Evolutionary conservation across 2,329 filamentous ascomycete genomes (phyloP), one percentile per base, ranked within the genome.

Genomic region (Sclerotinia borealis): DNA sequence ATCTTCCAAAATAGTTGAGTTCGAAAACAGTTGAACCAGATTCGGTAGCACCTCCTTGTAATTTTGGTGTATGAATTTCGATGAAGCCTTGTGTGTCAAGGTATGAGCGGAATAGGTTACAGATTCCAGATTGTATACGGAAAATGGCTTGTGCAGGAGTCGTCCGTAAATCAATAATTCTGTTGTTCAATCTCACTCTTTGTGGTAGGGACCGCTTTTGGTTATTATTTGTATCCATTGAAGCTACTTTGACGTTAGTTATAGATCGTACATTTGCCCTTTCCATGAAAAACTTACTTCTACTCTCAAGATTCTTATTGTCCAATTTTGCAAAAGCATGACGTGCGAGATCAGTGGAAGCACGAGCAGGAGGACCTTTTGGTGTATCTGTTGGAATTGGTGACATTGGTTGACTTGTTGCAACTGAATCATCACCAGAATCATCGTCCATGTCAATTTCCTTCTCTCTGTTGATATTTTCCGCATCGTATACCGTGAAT

Each of bases 21-120:
- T 91, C 87, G 81, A 97, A 97, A 6, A 97, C 93, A 67, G 91
- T 92, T 17, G 93, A 88, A 52, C 93, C 93, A 52, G 91, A 96
- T 76, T 97, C 93, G 0, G 93, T 96, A 1, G 93, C 93, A 15
- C 90, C 88, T 1, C 91, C 91, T 79, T 96, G 92, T 49, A 97
- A 80, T 77, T 96, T 97, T 2, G 93, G 93, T 0, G 92, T 96
- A 74, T 96, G 92, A 65, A 97, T 96, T 76, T 97, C 93, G 64
- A 96, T 88, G 74, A 97, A 97, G 19, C 86, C 88, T 67, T 88
- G 81, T 2, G 83, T 80, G 68, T 93, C 89, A 0, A 97, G 83
- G 2, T 88, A 86, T 11, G 83, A 77, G 55, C 93, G 89, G 82
- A 96, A 97, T 31, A 90, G 81, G 70, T 89, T 89, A 70, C 89